A percentile compares a stretch with the other conserved stretches of the same genome.
phyloP scores from a whole-genome alignment of 139 green algal species.

The Parachlorella kessleri region DNA sequence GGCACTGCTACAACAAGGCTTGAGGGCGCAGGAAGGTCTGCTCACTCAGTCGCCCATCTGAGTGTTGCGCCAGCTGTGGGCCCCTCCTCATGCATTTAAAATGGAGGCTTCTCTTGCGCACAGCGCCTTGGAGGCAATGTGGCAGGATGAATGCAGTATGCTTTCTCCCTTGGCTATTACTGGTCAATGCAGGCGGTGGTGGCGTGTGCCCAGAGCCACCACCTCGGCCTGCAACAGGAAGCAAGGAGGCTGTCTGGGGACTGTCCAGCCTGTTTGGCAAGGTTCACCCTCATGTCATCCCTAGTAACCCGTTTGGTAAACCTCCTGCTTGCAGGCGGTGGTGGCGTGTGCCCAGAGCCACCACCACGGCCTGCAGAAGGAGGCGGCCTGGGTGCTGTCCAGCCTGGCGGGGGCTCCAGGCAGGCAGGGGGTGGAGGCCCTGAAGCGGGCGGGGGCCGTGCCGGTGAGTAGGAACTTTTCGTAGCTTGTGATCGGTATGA shows the following conservation, averaged over 20 bases:
- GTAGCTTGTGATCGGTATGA: too few relatives aligned
- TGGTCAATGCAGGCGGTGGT: slow-evolving; percentile 40
- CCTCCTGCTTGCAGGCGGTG: slow-evolving; percentile 35
- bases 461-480: slow-evolving; percentile 7
- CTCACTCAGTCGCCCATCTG: too few relatives aligned
- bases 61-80: too few relatives aligned
- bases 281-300: too few relatives aligned
- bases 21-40: too few relatives aligned
- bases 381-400: slow-evolving; percentile 42
- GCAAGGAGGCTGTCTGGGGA: slow-evolving; percentile 43
- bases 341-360: slow-evolving; percentile 28
- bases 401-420: slow-evolving; percentile 30
- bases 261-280: slow-evolving; percentile 34
- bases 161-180: too few relatives aligned
- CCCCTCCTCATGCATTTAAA: too few relatives aligned
- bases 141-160: too few relatives aligned
- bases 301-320: too few relatives aligned
- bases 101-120: too few relatives aligned
- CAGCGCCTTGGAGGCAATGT: too few relatives aligned
- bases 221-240: slow-evolving; percentile 43
- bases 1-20: too few relatives aligned
- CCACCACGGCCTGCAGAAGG: slow-evolving; percentile 40
- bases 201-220: slow-evolving; percentile 24
- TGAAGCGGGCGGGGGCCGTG: slow-evolving; percentile 22
- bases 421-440: slow-evolving; percentile 9